Evolutionary conservation across 306 rosid species (phyloP).

Genomic region (Rosa chinensis): DNA sequence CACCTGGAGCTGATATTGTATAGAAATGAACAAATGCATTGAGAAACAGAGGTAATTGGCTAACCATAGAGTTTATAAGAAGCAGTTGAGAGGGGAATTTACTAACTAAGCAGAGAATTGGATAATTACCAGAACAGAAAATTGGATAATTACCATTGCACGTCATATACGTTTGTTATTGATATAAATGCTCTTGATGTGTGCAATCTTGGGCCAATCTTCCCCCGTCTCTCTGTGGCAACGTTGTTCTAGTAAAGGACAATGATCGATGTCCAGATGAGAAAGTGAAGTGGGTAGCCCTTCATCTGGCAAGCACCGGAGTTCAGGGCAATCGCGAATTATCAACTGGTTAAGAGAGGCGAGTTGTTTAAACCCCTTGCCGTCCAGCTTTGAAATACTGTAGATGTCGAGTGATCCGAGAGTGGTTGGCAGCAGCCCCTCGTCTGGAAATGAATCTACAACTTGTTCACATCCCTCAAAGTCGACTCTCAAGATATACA

Average conservation of each 20-base stretch:
- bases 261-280: neutral
- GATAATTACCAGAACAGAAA: too few species aligned
- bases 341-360: too few species aligned
- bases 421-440: slow-evolving; percentile 19
- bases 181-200: neutral
- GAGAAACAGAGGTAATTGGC: too few species aligned
- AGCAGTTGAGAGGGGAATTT: too few species aligned
- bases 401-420: fast-evolving
- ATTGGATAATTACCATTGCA: neutral
- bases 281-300: slow-evolving; percentile 13
- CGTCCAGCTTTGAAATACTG: neutral
- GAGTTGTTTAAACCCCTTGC: too few species aligned
- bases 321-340: too few species aligned
- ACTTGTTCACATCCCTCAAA: neutral
- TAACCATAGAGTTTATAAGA: too few species aligned
- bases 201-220: slow-evolving; percentile 39
- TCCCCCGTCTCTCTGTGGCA: slow-evolving; percentile 18
- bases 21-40: too few species aligned
- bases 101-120: too few species aligned
- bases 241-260: slow-evolving; percentile 5
- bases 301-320: too few species aligned
- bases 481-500: neutral
- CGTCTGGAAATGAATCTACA: slow-evolving; percentile 22
- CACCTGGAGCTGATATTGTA: too few species aligned
- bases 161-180: too few species aligned